Conservation (phyloP, 257 asterid genomes). For the Craterostigma plantagineum region DNA sequence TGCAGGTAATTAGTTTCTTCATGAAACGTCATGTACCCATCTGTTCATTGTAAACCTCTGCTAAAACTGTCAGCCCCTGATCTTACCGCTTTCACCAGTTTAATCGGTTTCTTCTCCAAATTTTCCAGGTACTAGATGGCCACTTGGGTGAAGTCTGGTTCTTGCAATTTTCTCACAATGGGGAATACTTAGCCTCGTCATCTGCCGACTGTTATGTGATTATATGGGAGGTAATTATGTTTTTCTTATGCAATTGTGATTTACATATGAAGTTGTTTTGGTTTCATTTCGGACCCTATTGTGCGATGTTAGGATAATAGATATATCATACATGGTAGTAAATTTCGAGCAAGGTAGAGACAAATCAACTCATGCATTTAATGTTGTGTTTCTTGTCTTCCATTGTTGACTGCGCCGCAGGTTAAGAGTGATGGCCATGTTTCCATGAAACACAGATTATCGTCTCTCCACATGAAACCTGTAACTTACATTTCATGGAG, state of each 20-base stretch:
- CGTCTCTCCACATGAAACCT: conserved; percentile 30
- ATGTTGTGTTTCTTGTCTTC: not conserved
- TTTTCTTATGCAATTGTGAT: no score
- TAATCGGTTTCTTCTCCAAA: conserved; percentile 8
- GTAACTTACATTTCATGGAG: conserved; percentile 48
- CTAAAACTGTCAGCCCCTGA: not conserved
- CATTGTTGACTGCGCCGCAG: not conserved
- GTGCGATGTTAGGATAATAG: no score
- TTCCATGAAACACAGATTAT: not conserved
- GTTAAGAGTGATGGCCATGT: not conserved
- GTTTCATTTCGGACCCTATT: no score
- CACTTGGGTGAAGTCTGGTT: conserved; percentile 75
- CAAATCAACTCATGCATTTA: no score
- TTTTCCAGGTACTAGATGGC: conserved; percentile 61
- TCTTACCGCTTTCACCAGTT: not conserved
- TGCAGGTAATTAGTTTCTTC: no score
- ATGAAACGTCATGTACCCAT: no score
- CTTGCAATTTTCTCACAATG: conserved; percentile 73
- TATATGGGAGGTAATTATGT: conserved; percentile 61
- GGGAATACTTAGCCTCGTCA: conserved; percentile 71
- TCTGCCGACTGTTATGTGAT: conserved; percentile 78
- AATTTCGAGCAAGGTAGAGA: no score
- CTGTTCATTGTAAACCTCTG: no score
- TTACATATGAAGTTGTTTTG: no score
- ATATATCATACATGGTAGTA: no score